Evolutionary conservation across 768 basidiomycete genomes (phyloP).

Genomic region (Pleurotus pulmonarius): DNA sequence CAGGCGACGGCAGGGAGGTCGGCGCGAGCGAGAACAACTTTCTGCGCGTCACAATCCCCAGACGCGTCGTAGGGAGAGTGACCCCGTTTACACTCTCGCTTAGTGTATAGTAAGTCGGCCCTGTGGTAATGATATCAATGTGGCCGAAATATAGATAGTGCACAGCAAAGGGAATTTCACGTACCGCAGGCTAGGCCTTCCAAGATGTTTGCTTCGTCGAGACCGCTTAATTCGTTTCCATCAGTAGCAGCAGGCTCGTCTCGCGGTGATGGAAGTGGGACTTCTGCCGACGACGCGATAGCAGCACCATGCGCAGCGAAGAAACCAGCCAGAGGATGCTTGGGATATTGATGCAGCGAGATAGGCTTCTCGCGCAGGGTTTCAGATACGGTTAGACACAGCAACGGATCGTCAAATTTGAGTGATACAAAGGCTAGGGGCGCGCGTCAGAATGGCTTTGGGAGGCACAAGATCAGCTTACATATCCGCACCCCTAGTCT

Average conservation of each 20-base stretch:
- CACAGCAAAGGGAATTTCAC: slow-evolving; percentile 10
- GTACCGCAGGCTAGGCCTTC: slow-evolving; percentile 65
- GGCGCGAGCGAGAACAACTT: slow-evolving; percentile 63
- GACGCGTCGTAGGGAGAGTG: slow-evolving; percentile 63
- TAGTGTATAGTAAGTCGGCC: slow-evolving; percentile 38
- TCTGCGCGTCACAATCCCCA: slow-evolving; percentile 65
- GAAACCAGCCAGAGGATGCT: slow-evolving; percentile 40
- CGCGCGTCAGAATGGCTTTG: not conserved
- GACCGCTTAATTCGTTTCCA: slow-evolving; percentile 37
- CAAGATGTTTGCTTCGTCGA: slow-evolving; percentile 65
- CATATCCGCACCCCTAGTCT: slow-evolving; percentile 74
- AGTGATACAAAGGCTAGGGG: slow-evolving; percentile 69
- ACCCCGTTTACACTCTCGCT: slow-evolving; percentile 21
- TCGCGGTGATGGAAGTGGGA: slow-evolving; percentile 28
- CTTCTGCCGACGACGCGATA: slow-evolving; percentile 25
- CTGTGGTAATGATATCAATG: slow-evolving; percentile 19
- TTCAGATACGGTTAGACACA: slow-evolving; percentile 82
- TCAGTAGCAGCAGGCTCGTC: slow-evolving; percentile 24
- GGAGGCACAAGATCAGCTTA: slow-evolving; percentile 34
- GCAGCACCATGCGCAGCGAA: slow-evolving; percentile 32
- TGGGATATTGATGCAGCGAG: slow-evolving; percentile 31
- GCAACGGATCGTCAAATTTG: slow-evolving; percentile 64
- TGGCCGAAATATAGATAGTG: not conserved
- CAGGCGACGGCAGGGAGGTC: slow-evolving; percentile 33
- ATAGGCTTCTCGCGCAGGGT: slow-evolving; percentile 82